Base-by-base conservation (phyloP, 306 rosid species). In the Corylus americana region DNA sequence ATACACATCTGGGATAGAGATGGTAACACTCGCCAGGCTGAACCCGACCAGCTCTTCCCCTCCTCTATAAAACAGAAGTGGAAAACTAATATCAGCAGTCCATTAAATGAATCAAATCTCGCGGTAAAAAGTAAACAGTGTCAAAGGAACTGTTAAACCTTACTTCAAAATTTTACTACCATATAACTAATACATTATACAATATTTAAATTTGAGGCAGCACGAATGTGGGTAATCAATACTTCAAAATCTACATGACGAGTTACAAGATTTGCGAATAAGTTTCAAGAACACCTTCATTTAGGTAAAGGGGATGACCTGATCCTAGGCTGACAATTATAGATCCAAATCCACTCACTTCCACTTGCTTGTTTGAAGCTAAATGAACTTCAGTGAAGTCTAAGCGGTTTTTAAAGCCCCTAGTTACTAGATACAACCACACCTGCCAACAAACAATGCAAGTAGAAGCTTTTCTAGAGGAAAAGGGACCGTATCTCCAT, bases 1-100 rank as follows among this genome's bases (percentile, higher is more conserved):
- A 89, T 50, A 93, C 98, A 79, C 97, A 90, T 84, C 90, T 90
- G 77, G 99, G 99, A 86, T 89, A 96, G 84, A 96, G 92, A 86
- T 86, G 97, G 84, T 86, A 96, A 81, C 99, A 96, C 76, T 87
- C 97, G 74, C 97, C 98, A 14, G 97, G 93, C 81, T 93, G 99
- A 86, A 91, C 97, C 72, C 98, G 97, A 61, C 99, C 99, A 81
- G 99, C 98, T 87, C 98, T 93, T 91, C 99, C 99, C 86, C 98
- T 89, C 87, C 99, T 91, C 99, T 96, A 77, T 78, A 87, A 78
- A 71, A 77, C 64, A 80, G 48, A 70, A 54, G 55, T 74, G 29
- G 62, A 25, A 35, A 74, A 79, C 25, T 9, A 54, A 63, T 25
- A 78, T 35, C 72, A 67, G 51, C 27, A 39, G 1, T 67, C 72